Conservation (phyloP, 768 basidiomycete species). For the Suillus clintonianus region DNA sequence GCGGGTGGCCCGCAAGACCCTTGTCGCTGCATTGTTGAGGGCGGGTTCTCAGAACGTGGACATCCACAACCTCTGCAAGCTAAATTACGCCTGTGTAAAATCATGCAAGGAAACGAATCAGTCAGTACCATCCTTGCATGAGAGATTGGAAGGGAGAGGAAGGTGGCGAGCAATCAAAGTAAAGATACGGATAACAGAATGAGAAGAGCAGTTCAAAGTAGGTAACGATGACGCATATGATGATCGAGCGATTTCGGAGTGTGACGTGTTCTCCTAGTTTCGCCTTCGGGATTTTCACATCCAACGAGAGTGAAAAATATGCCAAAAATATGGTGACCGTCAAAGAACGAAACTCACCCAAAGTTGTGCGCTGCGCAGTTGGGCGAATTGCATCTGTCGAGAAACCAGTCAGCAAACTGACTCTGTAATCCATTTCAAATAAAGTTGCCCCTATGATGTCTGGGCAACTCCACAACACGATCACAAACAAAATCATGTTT, state of each 20-base stretch:
- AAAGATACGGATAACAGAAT: background rate
- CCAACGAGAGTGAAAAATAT: background rate
- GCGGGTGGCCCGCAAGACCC: constrained; percentile 21
- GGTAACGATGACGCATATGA: constrained; percentile 18
- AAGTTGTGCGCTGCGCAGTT: constrained; percentile 84
- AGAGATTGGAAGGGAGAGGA: constrained; percentile 13
- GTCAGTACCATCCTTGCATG: constrained; percentile 41
- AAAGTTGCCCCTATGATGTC: constrained; percentile 13
- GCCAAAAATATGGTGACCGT: background rate
- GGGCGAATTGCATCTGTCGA: constrained; percentile 61
- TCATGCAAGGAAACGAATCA: constrained; percentile 49
- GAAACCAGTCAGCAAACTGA: constrained; percentile 14
- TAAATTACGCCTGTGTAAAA: constrained; percentile 68
- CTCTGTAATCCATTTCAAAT: constrained; percentile 19
- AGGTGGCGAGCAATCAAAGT: background rate
- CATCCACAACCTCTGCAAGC: constrained; percentile 78
- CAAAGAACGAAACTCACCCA: constrained; percentile 55
- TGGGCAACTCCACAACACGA: constrained; percentile 2
- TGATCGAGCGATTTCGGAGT: background rate
- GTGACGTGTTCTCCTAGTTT: background rate
- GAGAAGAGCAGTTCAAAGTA: constrained; percentile 32
- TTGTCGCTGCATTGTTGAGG: constrained; percentile 33
- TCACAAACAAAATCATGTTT: constrained; percentile 15
- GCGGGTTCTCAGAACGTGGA: constrained; percentile 46
- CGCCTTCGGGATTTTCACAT: background rate